Base-by-base conservation (phyloP, 2,329 filamentous ascomycete species). In the Diplodia scrobiculata region DNA sequence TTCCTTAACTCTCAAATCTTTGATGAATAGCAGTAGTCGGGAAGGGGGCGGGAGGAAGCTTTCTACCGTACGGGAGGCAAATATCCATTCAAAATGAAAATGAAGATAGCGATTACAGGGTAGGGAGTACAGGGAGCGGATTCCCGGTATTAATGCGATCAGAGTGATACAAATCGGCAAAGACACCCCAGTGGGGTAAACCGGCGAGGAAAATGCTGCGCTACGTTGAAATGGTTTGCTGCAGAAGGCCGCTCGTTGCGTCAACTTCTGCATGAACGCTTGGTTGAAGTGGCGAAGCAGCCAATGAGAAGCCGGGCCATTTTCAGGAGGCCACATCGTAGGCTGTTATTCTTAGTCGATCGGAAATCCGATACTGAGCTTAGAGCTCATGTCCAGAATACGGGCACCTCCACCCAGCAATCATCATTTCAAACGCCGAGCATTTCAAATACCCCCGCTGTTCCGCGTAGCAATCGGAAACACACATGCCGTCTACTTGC, bases 291-390 rank as follows among this genome's bases (percentile, higher is more conserved):
- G n/a, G 13, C 32, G 27, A 48, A 60, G 41, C 27, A 50, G n/a
- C 58, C 58, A 62, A 36, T 50, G 25, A 47, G 3, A 7, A 25
- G 10, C 5, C 2, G 34, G 11, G 1, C 19, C 10, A 14, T 29
- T 14, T 10, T 5, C 11, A 21, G 2, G 17, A 36, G 13, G n/a
- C 11, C n/a, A 5, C n/a, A 7, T 32, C 45, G 58, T 50, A 62
- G 58, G 41, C n/a, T 19, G 29, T 38, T 62, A 50, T 62, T 62
- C 25, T 60, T 50, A 50, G 41, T 36, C 50, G 19, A 32, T 25
- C 10, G 27, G n/a, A 21, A n/a, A 17, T 11, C 6, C 7, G 34
- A 13, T 21, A 4, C 38, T 19, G 45, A 17, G 11, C 2, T 17
- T n/a, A 34, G 25, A 7, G n/a, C 4, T n/a, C 14, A 45, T 52